A percentile compares a stretch with the other conserved stretches of the same genome.
Evolutionary conservation across 2,329 filamentous ascomycete species (phyloP).

Genomic region (Colletotrichum higginsianum): DNA sequence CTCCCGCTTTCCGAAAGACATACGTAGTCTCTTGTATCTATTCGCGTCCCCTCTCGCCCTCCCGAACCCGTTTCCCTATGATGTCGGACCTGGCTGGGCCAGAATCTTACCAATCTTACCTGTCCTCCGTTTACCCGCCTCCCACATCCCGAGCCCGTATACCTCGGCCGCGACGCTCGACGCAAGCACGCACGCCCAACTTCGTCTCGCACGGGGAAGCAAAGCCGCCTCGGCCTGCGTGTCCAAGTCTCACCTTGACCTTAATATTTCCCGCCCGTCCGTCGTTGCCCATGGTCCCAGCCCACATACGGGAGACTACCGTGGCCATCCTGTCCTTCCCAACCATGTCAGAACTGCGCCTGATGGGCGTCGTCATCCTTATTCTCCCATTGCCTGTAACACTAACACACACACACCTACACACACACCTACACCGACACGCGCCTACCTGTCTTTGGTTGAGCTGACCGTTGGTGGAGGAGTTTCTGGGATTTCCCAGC

Average conservation of each 20-base stretch:
- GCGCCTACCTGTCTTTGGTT: background rate
- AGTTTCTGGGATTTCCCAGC: conserved; percentile 25
- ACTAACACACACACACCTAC: background rate
- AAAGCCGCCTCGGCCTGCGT: conserved; percentile 14
- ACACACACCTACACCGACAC: background rate
- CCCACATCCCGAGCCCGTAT: conserved; percentile 28
- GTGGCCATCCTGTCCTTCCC: conserved; percentile 2
- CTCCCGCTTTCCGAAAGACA: conserved; percentile 34
- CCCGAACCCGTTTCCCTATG: conserved; percentile 14
- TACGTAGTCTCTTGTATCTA: conserved; percentile 18
- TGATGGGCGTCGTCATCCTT: conserved; percentile 35
- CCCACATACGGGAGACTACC: conserved; percentile 16
- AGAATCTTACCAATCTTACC: conserved; percentile 18
- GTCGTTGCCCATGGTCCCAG: conserved; percentile 1
- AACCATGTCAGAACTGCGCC: conserved; percentile 31
- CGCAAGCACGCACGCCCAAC: conserved; percentile 11
- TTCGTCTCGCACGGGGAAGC: background rate
- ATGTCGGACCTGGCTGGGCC: background rate
- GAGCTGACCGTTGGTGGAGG: conserved; percentile 24
- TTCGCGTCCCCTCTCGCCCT: background rate
- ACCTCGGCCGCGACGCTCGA: conserved; percentile 3
- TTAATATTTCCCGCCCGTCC: conserved; percentile 15
- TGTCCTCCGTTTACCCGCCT: conserved; percentile 13
- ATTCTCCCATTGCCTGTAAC: conserved; percentile 6
- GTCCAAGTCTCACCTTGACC: conserved; percentile 18